Evolutionary conservation across 2,329 filamentous ascomycete genomes (phyloP).

Genomic region (Pseudogymnoascus sp.): DNA sequence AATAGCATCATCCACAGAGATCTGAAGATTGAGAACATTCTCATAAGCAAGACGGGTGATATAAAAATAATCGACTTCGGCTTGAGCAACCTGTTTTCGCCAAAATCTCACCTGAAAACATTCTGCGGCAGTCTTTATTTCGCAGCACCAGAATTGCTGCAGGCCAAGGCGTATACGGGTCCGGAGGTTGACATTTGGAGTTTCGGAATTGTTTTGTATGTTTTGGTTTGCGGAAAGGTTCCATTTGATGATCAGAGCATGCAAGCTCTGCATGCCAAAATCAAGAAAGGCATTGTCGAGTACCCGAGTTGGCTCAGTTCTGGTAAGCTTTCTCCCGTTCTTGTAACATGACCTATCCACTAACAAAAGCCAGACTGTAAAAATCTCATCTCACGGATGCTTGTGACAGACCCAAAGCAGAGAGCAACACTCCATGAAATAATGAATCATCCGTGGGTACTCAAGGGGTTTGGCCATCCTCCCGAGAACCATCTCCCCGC

Average conservation of each 20-base stretch:
- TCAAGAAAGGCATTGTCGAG: slow-evolving; percentile 93
- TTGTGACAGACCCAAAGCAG: slow-evolving; percentile 85
- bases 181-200: slow-evolving; percentile 98
- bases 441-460: slow-evolving; percentile 92
- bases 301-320: slow-evolving; percentile 89
- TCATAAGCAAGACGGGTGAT: slow-evolving; percentile 97
- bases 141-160: slow-evolving; percentile 86
- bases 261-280: slow-evolving; percentile 95
- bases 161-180: slow-evolving; percentile 88
- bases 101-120: slow-evolving; percentile 77
- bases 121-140: slow-evolving; percentile 98
- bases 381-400: slow-evolving; percentile 85
- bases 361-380: slow-evolving; percentile 67
- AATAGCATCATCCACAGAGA: slow-evolving; percentile 98
- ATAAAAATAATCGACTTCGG: slow-evolving; percentile 99
- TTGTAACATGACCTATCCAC: slow-evolving; percentile 17
- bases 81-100: slow-evolving; percentile 90
- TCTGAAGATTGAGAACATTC: slow-evolving; percentile 96
- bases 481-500: slow-evolving; percentile 82
- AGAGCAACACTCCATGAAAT: slow-evolving; percentile 84
- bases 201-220: slow-evolving; percentile 95
- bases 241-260: slow-evolving; percentile 99
- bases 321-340: slow-evolving; percentile 40
- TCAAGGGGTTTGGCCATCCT: slow-evolving; percentile 76
- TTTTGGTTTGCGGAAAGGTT: slow-evolving; percentile 93